phyloP scores from a whole-genome alignment of 1,284 basidiomycete species.

The Leccinum variabile region DNA sequence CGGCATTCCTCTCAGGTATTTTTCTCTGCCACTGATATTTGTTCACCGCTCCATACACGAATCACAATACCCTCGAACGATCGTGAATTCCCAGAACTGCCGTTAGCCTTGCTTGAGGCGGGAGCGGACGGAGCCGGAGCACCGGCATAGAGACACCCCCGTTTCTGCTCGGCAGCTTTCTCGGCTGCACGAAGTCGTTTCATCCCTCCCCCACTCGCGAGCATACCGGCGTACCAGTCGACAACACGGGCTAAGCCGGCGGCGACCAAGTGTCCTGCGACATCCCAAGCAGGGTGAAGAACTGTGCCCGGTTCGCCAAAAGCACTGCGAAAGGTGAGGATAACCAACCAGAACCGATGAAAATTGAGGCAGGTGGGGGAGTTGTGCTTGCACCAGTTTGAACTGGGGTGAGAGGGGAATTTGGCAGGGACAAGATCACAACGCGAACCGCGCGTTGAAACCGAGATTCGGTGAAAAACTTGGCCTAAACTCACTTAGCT shows the following conservation, averaged over 20 bases:
- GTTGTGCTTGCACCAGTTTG: constrained; percentile 65
- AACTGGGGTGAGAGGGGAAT: constrained; percentile 79
- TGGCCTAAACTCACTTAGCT: constrained; percentile 58
- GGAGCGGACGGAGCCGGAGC: constrained; percentile 34
- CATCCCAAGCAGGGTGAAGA: constrained; percentile 91
- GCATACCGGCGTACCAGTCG: constrained; percentile 97
- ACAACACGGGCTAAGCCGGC: constrained; percentile 90
- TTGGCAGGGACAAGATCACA: constrained; percentile 85
- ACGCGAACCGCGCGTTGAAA: constrained; percentile 89
- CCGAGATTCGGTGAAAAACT: constrained; percentile 92
- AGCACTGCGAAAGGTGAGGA: neutral
- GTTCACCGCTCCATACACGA: constrained; percentile 92
- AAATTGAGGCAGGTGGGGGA: constrained; percentile 73
- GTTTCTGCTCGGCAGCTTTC: constrained; percentile 81
- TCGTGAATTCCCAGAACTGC: constrained; percentile 32
- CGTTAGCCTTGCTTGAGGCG: constrained; percentile 46
- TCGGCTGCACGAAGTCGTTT: constrained; percentile 86
- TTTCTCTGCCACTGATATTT: constrained; percentile 80
- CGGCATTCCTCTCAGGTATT: constrained; percentile 77
- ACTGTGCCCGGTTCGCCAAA: constrained; percentile 42
- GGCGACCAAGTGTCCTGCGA: constrained; percentile 86
- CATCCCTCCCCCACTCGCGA: constrained; percentile 79
- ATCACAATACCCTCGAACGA: constrained; percentile 83
- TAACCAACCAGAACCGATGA: constrained; percentile 81
- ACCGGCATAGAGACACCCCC: constrained; percentile 77